Evolutionary conservation across 495 filamentous ascomycete species (phyloP), one percentile per base, ranked within the genome.

Genomic region (Talaromyces borbonicus): DNA sequence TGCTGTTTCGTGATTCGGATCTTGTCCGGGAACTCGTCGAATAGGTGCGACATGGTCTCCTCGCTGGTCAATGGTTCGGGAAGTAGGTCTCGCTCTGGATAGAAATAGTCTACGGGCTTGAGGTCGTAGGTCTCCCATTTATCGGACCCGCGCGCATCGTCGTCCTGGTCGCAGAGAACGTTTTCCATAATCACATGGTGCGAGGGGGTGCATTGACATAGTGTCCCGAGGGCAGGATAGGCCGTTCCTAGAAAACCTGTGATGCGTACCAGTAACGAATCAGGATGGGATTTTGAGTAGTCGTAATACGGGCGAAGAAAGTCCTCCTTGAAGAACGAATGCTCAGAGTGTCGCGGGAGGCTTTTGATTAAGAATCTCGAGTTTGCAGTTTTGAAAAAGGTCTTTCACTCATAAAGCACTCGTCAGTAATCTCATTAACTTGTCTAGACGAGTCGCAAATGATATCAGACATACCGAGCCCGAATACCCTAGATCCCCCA

Each of bases 181-280:
- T 85, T 84, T 37, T 85, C 81, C 81, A 85, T 86, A 51, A 85
- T 67, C 50, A 86, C 77, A 56, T 85, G 80, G 51, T 83, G 78
- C 0, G 74, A 72, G 0, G 82, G 80, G 0, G 76, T 71, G 4
- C 68, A 60, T 1, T 75, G 65, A 4, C 82, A 49, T 0, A 78
- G 33, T 11, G 67, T 66, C 0, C 81, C 81, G 4, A 86, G 43
- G 1, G 77, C 74, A 7, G 52, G 20, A 9, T 70, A 69, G 0
- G 74, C 69, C 0, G 71, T 66, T 20, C 74, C 67, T 6, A 85
- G 64, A 31, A 84, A 75, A 54, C 84, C 78, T 40, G 77, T 84
- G 48, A 85, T 85, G 50, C 78, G 79, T 5, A 85, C 78, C 5
- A 85, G 66, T 0, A 84, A 58, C 14, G 77, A 78, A 3, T 67